Percentiles rank a stretch among this genome's conserved stretches.
These are phyloP conservation scores for Parastagonospora nodorum DNA, from an alignment of 2,329 filamentous ascomycete species.

Conservation along the genomic window DNA sequence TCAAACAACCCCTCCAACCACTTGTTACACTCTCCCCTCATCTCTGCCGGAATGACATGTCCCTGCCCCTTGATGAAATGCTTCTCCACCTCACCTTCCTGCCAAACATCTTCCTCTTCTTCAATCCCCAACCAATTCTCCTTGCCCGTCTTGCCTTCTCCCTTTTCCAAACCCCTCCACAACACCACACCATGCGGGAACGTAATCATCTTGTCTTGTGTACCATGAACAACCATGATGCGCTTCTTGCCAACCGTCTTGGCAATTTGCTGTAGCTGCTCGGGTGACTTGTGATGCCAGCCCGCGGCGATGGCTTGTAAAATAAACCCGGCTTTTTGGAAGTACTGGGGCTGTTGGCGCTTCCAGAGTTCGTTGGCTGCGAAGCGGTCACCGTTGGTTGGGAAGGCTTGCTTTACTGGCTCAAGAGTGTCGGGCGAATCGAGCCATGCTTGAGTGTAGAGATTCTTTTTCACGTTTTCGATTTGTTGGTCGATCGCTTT, in stretches of 20 bases:
- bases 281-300: constrained; percentile 75
- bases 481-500: constrained; percentile 72
- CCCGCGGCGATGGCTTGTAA: constrained; percentile 78
- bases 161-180: constrained; percentile 67
- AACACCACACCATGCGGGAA: constrained; percentile 72
- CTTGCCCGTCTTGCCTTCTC: constrained; percentile 40
- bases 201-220: constrained; percentile 76
- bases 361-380: constrained; percentile 80
- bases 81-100: constrained; percentile 55
- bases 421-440: constrained; percentile 60
- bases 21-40: constrained; percentile 69
- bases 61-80: constrained; percentile 72
- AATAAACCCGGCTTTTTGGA: constrained; percentile 71
- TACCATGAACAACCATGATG: constrained; percentile 80
- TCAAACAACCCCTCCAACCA: constrained; percentile 64
- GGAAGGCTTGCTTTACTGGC: constrained; percentile 59
- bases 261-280: constrained; percentile 68
- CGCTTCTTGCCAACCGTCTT: constrained; percentile 72
- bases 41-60: constrained; percentile 76
- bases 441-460: constrained; percentile 72
- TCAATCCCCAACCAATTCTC: constrained; percentile 43
- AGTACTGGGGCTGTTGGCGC: constrained; percentile 63
- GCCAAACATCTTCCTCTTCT: constrained; percentile 41
- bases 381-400: constrained; percentile 80
- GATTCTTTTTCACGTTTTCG: constrained; percentile 64